Conservation (phyloP, 305 asterid genomes). For the Fraxinus baroniana region DNA sequence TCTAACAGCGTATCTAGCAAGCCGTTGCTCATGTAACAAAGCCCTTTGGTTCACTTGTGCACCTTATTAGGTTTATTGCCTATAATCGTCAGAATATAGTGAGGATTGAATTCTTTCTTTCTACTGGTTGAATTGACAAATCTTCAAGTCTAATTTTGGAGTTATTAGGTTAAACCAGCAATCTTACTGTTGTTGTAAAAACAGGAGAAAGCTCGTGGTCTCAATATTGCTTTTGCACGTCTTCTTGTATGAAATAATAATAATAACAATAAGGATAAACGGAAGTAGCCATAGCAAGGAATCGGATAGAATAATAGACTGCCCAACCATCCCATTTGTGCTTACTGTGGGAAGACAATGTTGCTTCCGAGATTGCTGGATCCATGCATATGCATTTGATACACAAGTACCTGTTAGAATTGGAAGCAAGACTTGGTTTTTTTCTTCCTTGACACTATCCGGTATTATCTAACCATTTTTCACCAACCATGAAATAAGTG, state of each 20-base stretch:
- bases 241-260: background rate
- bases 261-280: background rate
- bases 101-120: background rate
- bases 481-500: background rate
- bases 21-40: conserved; percentile 25
- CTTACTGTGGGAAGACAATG: background rate
- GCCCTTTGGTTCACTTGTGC: background rate
- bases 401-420: background rate
- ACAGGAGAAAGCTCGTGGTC: background rate
- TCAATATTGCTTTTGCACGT: background rate
- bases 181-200: conserved; percentile 10
- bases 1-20: conserved; percentile 87
- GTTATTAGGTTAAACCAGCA: conserved; percentile 28
- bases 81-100: background rate
- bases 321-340: background rate
- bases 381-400: background rate
- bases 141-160: conserved; percentile 18
- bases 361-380: background rate
- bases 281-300: background rate
- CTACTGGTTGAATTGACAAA: conserved; percentile 4
- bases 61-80: background rate
- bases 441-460: background rate
- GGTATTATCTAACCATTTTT: background rate
- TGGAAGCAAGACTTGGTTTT: background rate
- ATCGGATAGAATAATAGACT: background rate